These are phyloP conservation scores for Dothideomycetes sp. DNA, from an alignment of 2,329 filamentous ascomycete species.

Conservation along the genomic window DNA sequence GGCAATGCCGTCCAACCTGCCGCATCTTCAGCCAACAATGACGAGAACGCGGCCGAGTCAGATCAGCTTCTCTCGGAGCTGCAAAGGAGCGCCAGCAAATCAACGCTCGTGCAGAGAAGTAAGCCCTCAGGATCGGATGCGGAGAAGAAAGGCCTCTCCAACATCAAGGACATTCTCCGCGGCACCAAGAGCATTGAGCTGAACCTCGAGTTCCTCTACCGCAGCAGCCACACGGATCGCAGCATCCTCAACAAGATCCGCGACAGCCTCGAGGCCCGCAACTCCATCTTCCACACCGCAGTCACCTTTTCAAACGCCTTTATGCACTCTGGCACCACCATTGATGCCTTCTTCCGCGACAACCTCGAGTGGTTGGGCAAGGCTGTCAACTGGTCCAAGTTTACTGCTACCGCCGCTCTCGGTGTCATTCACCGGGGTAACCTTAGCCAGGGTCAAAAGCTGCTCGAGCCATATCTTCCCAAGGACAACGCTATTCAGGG, in stretches of 20 bases:
- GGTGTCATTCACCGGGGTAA: slow-evolving; percentile 97
- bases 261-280: slow-evolving; percentile 87
- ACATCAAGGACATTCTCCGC: slow-evolving; percentile 56
- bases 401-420: slow-evolving; percentile 89
- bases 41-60: slow-evolving; percentile 43
- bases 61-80: slow-evolving; percentile 47
- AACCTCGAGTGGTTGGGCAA: slow-evolving; percentile 97
- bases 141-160: slow-evolving; percentile 43
- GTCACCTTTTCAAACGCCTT: slow-evolving; percentile 97
- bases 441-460: slow-evolving; percentile 80
- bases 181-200: slow-evolving; percentile 90
- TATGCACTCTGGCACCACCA: slow-evolving; percentile 97
- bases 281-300: slow-evolving; percentile 96
- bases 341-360: slow-evolving; percentile 96
- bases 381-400: slow-evolving; percentile 99
- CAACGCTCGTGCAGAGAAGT: background rate
- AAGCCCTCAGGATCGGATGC: slow-evolving; percentile 9
- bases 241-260: slow-evolving; percentile 92
- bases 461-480: slow-evolving; percentile 89
- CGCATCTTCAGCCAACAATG: slow-evolving; percentile 20
- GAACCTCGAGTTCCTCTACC: slow-evolving; percentile 91
- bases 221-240: slow-evolving; percentile 87
- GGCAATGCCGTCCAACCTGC: slow-evolving; percentile 23
- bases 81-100: slow-evolving; percentile 40
- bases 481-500: slow-evolving; percentile 57